phyloP scores from a whole-genome alignment of 495 filamentous ascomycete species.

The Hypoxylon trugodes region DNA sequence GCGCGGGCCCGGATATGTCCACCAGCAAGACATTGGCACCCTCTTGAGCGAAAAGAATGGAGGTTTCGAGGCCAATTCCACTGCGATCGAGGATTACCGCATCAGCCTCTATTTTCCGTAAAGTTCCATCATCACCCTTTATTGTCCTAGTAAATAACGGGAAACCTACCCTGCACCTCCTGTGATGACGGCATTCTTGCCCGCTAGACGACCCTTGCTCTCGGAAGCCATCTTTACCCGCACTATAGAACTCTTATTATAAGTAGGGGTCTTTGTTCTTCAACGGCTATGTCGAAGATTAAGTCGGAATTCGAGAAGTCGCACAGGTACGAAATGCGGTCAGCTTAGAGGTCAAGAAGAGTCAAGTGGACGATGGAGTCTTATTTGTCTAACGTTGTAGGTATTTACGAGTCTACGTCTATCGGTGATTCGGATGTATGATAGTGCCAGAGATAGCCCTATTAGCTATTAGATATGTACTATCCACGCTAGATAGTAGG shows the following conservation, averaged over 20 bases:
- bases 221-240: conserved; percentile 38
- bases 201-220: conserved; percentile 71
- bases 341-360: too few species aligned
- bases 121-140: background rate
- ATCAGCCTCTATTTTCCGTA: conserved; percentile 1
- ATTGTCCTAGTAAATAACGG: background rate
- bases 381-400: too few species aligned
- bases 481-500: too few species aligned
- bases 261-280: background rate
- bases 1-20: conserved; percentile 78
- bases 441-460: background rate
- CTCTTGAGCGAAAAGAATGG: conserved; percentile 89
- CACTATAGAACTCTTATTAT: background rate
- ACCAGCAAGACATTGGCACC: conserved; percentile 87
- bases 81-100: conserved; percentile 52
- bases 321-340: too few species aligned
- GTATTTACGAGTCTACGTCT: too few species aligned
- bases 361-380: too few species aligned
- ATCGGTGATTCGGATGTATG: too few species aligned
- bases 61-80: conserved; percentile 95
- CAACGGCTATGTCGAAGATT: background rate
- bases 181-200: conserved; percentile 94
- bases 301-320: too few species aligned
- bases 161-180: conserved; percentile 84
- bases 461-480: background rate